Base-by-base conservation (phyloP, 192 early-diverging fungal species). In the Oehlia diaphana region DNA sequence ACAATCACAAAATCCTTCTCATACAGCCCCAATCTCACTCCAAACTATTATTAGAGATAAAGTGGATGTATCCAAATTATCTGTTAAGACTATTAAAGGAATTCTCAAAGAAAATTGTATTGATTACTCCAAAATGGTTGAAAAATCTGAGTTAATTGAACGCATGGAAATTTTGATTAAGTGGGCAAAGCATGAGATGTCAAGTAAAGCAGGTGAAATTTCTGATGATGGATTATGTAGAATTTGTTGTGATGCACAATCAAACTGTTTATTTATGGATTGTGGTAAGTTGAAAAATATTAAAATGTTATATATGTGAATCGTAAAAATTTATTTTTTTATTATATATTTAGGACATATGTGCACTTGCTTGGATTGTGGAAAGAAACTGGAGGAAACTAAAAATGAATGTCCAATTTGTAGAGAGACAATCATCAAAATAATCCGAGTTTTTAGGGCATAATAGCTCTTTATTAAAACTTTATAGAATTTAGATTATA, bases 341-440 rank as follows among this genome's bases (percentile, higher is more conserved):
- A 16, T 50, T 74, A 26, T 74, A 44, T 74, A 58, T 74, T n/a
- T 58, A 74, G 73, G 94, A 47, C 95, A 96, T 82, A 91, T 95
- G 92, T 90, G 90, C 39, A 92, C 94, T 37, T 96, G 93, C 68
- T 89, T 93, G 82, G 92, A 92, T 63, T 95, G 86, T 83, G 80
- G 86, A 72, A 79, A 87, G 35, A 68, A 85, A 37, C 71, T 85
- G 47, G 76, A 83, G 79, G 84, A 85, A 31, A 84, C 87, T 47
- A 87, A 88, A 21, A 90, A 90, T 72, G 92, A 94, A 85, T 95
- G 94, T 83, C 94, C 94, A 28, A 95, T 95, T 68, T 95, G 94
- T 73, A 79, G 93, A 42, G 93, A 92, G 61, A 87, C 89, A 33
- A 93, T 94, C 35, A 79, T 89, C 21, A 88, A 86, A 50, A 77